Base-by-base conservation (phyloP, 768 basidiomycete genomes). In the Suillus sp. region DNA sequence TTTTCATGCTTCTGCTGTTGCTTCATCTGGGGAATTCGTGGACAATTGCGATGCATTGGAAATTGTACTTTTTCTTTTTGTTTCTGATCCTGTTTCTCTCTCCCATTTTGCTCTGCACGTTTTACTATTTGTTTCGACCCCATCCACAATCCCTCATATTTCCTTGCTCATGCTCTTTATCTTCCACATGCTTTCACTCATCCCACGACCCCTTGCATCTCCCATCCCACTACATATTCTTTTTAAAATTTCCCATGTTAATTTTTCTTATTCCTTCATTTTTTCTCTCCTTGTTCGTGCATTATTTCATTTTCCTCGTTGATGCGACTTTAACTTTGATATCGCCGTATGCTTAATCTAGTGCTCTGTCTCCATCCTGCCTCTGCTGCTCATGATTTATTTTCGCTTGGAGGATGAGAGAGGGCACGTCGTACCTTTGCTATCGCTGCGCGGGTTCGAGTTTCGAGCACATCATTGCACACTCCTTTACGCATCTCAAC, bases 21-120 rank as follows among this genome's bases (percentile, higher is more conserved):
- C 55, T 38, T 56, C 55, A 56, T 56, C 25, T 38, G 37, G 38
- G 27, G 18, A 57, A 40, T 57, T 11, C 5, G 38, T 30, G 56
- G 56, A 57, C 56, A 20, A 13, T 42, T 27, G 56, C 25, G 37
- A 57, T 57, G 56, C 56, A 57, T 40, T 38, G 56, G 56, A 57
- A 38, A 27, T 27, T 40, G 37, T 54, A 22, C n/a, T 6, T 0
- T 47, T 25, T 47, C 22, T 51, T 51, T 30, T 6, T 30, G 56
- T 38, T 30, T 14, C n/a, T 34, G 9, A 42, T 20, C 7, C 18
- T 20, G 40, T 42, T 22, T 11, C 8, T 37, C 22, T 25, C 8
- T 25, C 16, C 37, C 32, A 27, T 18, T 18, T 40, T 25, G 37
- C 25, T 56, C 55, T 18, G 25, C 37, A 27, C 37, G 16, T 27